phyloP scores from a whole-genome alignment of 768 basidiomycete species.

The Pluteus cervinus region DNA sequence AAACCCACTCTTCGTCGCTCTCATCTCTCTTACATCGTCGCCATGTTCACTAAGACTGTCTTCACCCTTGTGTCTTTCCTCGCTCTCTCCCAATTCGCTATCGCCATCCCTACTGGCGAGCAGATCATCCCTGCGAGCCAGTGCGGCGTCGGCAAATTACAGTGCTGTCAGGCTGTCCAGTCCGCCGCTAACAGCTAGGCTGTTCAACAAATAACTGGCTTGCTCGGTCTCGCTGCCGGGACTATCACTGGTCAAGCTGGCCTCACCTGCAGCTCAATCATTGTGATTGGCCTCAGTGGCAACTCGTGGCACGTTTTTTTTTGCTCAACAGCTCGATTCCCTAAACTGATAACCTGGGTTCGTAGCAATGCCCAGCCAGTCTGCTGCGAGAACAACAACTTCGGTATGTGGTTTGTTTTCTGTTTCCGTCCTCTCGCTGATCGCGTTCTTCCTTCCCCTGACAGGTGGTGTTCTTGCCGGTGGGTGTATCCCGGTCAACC shows the following conservation, averaged over 20 bases:
- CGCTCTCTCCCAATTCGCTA: slow-evolving; percentile 6
- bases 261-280: slow-evolving; percentile 13
- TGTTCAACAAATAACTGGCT: slow-evolving; percentile 7
- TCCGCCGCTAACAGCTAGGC: slow-evolving; percentile 3
- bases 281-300: slow-evolving; percentile 10
- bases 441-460: not conserved
- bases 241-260: slow-evolving; percentile 8
- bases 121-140: slow-evolving; percentile 5
- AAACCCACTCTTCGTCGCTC: too few relatives aligned
- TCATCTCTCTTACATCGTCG: too few relatives aligned
- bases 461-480: slow-evolving; percentile 9
- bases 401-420: slow-evolving; percentile 7
- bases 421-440: not conserved
- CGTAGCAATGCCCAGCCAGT: slow-evolving; percentile 12
- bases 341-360: not conserved
- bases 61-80: not conserved
- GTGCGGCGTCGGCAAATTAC: slow-evolving; percentile 14
- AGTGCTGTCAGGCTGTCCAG: slow-evolving; percentile 14
- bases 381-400: slow-evolving; percentile 13
- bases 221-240: slow-evolving; percentile 9
- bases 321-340: not conserved
- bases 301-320: slow-evolving; percentile 9
- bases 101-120: slow-evolving; percentile 9
- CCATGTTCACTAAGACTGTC: not conserved
- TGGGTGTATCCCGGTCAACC: slow-evolving; percentile 12